These are phyloP conservation scores for Penicillium macrosclerotiorum DNA, from an alignment of 495 filamentous ascomycete species.

Conservation along the genomic window DNA sequence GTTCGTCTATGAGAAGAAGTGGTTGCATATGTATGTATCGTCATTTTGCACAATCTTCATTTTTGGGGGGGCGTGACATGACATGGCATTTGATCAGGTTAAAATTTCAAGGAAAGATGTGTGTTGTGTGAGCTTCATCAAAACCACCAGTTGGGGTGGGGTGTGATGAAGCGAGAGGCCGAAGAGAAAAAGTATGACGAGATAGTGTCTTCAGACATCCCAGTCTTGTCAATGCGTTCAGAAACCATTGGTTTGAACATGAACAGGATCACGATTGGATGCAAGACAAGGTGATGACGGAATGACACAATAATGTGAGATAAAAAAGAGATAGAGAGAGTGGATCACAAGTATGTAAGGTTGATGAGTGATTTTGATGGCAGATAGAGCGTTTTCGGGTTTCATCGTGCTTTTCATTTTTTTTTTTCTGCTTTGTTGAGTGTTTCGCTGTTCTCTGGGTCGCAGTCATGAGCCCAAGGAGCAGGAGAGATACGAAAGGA, in stretches of 20 bases:
- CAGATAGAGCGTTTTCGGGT: neutral
- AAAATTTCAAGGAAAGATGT: constrained; percentile 1
- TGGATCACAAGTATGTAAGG: constrained; percentile 17
- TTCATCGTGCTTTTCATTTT: constrained; percentile 7
- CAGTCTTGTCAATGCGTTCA: neutral
- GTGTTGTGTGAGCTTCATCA: no score
- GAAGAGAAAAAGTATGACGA: constrained; percentile 20
- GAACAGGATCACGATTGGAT: neutral
- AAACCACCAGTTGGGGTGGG: neutral
- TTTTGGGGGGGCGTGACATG: constrained; percentile 11
- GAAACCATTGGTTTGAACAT: no score
- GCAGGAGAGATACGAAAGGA: constrained; percentile 4
- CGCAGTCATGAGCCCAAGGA: neutral
- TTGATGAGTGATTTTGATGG: neutral
- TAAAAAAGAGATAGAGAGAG: constrained; percentile 12
- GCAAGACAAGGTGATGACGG: neutral
- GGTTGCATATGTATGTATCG: constrained; percentile 28
- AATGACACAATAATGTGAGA: constrained; percentile 15
- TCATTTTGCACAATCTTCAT: constrained; percentile 27
- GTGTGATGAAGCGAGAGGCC: constrained; percentile 1
- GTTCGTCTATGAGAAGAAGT: constrained; percentile 27
- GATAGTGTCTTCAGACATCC: neutral
- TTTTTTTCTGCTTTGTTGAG: constrained; percentile 22
- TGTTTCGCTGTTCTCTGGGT: constrained; percentile 8
- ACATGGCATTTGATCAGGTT: constrained; percentile 9